Conservation (phyloP, 1,284 basidiomycete genomes). For the Macrocystidia cucumis region DNA sequence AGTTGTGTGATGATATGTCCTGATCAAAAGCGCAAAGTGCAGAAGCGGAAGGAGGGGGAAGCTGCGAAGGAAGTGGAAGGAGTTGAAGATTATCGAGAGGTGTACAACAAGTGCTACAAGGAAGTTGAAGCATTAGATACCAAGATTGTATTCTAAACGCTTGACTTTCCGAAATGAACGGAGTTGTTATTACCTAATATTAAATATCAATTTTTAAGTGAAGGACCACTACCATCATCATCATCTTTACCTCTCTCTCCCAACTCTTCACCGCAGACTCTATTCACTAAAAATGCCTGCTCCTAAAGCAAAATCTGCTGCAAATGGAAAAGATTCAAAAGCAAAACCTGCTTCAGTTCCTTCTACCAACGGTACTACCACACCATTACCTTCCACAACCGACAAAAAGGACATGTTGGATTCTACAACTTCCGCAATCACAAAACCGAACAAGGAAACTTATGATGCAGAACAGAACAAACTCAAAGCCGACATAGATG, state of each 20-base stretch:
- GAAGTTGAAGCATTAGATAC: conserved; percentile 82
- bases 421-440: conserved; percentile 25
- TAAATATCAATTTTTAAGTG: too few species aligned
- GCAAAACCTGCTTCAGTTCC: conserved; percentile 24
- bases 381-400: conserved; percentile 33
- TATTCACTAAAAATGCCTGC: conserved; percentile 33
- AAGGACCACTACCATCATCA: too few species aligned
- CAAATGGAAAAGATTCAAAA: conserved; percentile 34
- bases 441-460: conserved; percentile 74
- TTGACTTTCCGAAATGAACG: too few species aligned
- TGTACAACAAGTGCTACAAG: conserved; percentile 79
- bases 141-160: conserved; percentile 53
- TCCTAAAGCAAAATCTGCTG: conserved; percentile 46
- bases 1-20: conserved; percentile 95
- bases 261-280: conserved; percentile 14
- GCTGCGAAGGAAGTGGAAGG: conserved; percentile 71
- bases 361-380: conserved; percentile 39
- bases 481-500: conserved; percentile 80
- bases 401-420: conserved; percentile 40
- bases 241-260: conserved; percentile 15
- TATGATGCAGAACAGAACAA: conserved; percentile 82
- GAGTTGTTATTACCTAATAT: conserved; percentile 6
- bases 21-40: conserved; percentile 64
- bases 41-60: conserved; percentile 54
- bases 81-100: conserved; percentile 76